Percentiles rank a stretch among this genome's conserved stretches.
Conservation (phyloP, 2,329 filamentous ascomycete species). For the Hypoxylon rubiginosum region DNA sequence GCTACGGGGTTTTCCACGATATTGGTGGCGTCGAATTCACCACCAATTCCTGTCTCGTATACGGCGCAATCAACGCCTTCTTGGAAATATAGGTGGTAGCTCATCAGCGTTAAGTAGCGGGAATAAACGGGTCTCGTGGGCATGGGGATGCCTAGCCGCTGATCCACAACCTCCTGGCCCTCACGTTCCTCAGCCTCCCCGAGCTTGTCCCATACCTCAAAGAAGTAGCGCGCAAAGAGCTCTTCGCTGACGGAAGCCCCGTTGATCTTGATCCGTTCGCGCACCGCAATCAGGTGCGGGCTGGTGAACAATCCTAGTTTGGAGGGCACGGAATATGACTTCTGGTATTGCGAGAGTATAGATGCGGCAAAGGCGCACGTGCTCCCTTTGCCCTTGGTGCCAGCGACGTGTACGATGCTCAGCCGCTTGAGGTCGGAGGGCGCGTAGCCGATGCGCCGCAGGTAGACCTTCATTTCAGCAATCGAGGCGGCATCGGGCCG, state of each 20-base stretch:
- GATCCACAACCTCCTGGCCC: slow-evolving; percentile 46
- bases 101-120: slow-evolving; percentile 74
- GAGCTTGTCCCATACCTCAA: slow-evolving; percentile 74
- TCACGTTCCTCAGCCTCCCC: slow-evolving; percentile 53
- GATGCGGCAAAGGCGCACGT: slow-evolving; percentile 77
- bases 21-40: slow-evolving; percentile 78
- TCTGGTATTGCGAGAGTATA: slow-evolving; percentile 68
- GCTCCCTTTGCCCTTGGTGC: slow-evolving; percentile 83
- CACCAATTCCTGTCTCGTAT: slow-evolving; percentile 76
- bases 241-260: slow-evolving; percentile 68
- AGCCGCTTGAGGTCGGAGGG: slow-evolving; percentile 68
- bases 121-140: slow-evolving; percentile 68
- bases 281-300: slow-evolving; percentile 75
- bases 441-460: slow-evolving; percentile 82
- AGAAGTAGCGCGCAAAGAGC: slow-evolving; percentile 75
- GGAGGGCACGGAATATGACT: slow-evolving; percentile 51
- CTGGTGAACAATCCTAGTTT: slow-evolving; percentile 76
- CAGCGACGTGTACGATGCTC: slow-evolving; percentile 78
- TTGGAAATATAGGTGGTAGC: slow-evolving; percentile 74
- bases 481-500: slow-evolving; percentile 78
- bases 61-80: slow-evolving; percentile 74
- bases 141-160: slow-evolving; percentile 50
- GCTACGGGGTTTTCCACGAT: slow-evolving; percentile 70
- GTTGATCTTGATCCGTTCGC: slow-evolving; percentile 76
- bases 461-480: slow-evolving; percentile 84